Evolutionary conservation across 768 basidiomycete species (phyloP).

Genomic region (Trametes punicea): DNA sequence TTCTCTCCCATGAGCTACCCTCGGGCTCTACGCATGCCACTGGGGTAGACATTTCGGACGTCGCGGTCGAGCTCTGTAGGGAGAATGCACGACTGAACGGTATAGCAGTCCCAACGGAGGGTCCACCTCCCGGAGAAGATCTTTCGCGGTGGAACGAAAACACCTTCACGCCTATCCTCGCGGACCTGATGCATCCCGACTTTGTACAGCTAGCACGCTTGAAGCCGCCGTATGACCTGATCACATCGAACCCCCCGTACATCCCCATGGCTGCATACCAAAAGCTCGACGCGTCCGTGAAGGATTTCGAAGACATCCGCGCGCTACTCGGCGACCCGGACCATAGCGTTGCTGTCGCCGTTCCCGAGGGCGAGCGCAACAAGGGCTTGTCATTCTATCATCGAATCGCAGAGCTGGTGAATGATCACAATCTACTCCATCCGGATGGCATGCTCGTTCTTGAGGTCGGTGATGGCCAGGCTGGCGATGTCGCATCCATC

Average conservation of each 20-base stretch:
- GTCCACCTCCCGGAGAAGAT: background rate
- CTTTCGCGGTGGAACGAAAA: slow-evolving; percentile 18
- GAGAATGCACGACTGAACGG: slow-evolving; percentile 41
- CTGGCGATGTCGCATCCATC: slow-evolving; percentile 55
- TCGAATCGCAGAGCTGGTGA: slow-evolving; percentile 61
- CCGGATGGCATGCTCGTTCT: slow-evolving; percentile 60
- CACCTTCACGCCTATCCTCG: slow-evolving; percentile 38
- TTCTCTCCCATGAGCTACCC: slow-evolving; percentile 68
- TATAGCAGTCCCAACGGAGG: slow-evolving; percentile 7
- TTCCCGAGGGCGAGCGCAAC: slow-evolving; percentile 29
- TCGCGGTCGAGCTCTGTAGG: slow-evolving; percentile 49
- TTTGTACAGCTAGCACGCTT: slow-evolving; percentile 21
- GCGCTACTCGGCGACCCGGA: slow-evolving; percentile 73
- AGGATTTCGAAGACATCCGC: slow-evolving; percentile 71
- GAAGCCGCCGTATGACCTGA: slow-evolving; percentile 58
- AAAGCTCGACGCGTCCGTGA: slow-evolving; percentile 63
- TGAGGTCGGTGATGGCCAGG: slow-evolving; percentile 79
- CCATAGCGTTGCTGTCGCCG: background rate
- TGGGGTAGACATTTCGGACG: slow-evolving; percentile 65
- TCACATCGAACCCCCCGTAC: slow-evolving; percentile 88
- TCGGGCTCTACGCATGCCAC: slow-evolving; percentile 49
- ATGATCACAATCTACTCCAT: slow-evolving; percentile 46
- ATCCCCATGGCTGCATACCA: slow-evolving; percentile 67
- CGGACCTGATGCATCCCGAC: slow-evolving; percentile 38
- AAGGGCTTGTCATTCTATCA: slow-evolving; percentile 68